These are phyloP conservation scores for Ceratobasidium theobromae DNA, from an alignment of 1,284 basidiomycete genomes.

Conservation along the genomic window DNA sequence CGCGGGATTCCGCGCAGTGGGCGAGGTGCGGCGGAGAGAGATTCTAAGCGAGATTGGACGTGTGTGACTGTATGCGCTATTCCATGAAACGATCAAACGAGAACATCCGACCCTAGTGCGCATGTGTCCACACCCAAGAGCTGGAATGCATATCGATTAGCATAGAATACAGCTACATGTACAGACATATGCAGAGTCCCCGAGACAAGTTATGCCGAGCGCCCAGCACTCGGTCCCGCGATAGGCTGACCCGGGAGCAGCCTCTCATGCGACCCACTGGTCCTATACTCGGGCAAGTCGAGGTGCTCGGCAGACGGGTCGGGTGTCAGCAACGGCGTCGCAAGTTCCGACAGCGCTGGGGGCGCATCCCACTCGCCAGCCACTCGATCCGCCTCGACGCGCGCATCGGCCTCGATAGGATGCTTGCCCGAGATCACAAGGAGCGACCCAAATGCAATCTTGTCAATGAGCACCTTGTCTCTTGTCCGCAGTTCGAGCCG, in stretches of 20 bases:
- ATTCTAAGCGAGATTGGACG: conserved; percentile 75
- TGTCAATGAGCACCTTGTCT: conserved; percentile 25
- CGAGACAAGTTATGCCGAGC: too few species aligned
- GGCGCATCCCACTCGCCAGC: conserved; percentile 22
- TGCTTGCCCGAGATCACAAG: conserved; percentile 9
- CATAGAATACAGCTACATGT: neutral
- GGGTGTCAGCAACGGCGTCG: conserved; percentile 15
- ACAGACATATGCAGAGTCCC: too few species aligned
- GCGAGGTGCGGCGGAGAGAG: conserved; percentile 59
- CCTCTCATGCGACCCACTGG: too few species aligned
- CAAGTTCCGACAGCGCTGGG: conserved; percentile 18
- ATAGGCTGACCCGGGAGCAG: neutral
- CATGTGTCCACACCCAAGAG: too few species aligned
- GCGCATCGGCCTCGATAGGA: conserved; percentile 19
- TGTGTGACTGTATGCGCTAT: conserved; percentile 46
- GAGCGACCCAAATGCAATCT: conserved; percentile 15
- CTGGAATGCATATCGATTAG: too few species aligned
- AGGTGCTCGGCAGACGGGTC: conserved; percentile 8
- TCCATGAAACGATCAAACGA: neutral
- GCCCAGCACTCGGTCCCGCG: neutral
- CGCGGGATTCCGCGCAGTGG: conserved; percentile 71
- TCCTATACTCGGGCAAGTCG: neutral
- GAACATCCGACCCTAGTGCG: too few species aligned
- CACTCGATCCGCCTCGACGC: conserved; percentile 10
- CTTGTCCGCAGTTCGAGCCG: conserved; percentile 23